phyloP scores from a whole-genome alignment of 202 grass and related monocot species.

The Hordeum pubiflorum region DNA sequence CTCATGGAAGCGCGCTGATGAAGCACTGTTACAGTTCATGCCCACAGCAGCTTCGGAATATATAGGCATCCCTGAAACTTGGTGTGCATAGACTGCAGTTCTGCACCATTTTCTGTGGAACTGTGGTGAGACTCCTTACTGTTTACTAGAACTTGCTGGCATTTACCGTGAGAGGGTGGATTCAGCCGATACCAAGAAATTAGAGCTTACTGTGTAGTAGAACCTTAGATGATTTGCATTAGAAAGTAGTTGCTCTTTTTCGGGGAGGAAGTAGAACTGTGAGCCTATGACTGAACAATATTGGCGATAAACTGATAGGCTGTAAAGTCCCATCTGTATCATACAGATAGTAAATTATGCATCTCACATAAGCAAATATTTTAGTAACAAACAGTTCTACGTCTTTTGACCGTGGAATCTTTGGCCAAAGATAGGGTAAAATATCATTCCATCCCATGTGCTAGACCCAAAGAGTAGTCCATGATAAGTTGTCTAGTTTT shows the following conservation, averaged over 20 bases:
- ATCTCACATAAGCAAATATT: not conserved
- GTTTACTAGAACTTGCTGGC: no score
- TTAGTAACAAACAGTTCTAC: not conserved
- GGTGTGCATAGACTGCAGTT: not conserved
- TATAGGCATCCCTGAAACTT: not conserved
- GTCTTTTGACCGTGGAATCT: not conserved
- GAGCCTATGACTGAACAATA: not conserved
- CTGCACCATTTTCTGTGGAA: not conserved
- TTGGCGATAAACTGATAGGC: not conserved
- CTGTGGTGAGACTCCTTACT: no score
- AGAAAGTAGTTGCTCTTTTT: not conserved
- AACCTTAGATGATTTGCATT: not conserved
- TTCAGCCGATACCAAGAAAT: not conserved
- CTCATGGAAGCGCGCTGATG: not conserved
- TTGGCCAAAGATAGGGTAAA: not conserved
- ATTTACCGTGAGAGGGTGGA: not conserved
- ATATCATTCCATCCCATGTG: not conserved
- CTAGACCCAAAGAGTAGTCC: not conserved
- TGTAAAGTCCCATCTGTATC: not conserved
- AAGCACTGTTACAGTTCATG: not conserved
- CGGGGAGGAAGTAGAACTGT: not conserved
- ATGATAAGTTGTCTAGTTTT: not conserved
- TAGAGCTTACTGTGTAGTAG: not conserved
- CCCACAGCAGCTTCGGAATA: not conserved
- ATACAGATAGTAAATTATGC: not conserved